These are phyloP conservation scores for Moniliophthora roreri DNA, from an alignment of 1,284 basidiomycete species.

Conservation along the genomic window DNA sequence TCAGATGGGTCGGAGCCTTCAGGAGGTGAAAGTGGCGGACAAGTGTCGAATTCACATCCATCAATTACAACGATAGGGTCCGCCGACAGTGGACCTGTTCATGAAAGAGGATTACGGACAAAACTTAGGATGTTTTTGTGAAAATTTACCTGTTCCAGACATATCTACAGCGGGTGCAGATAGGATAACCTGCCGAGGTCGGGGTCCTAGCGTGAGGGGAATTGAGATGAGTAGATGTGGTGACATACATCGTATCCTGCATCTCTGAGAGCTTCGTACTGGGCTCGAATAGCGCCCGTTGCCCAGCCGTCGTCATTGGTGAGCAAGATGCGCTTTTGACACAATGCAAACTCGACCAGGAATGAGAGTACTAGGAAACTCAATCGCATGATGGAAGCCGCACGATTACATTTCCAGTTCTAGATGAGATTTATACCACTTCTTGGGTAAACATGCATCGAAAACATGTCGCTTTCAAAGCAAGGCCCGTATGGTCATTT, in stretches of 20 bases:
- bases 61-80: slow-evolving; percentile 23
- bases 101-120: too few species aligned
- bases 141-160: too few species aligned
- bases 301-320: slow-evolving; percentile 40
- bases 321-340: slow-evolving; percentile 17
- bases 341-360: not conserved
- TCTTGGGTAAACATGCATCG: too few species aligned
- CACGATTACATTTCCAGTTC: too few species aligned
- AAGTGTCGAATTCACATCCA: slow-evolving; percentile 39
- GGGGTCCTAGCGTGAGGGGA: not conserved
- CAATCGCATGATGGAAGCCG: too few species aligned
- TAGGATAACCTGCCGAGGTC: slow-evolving; percentile 30
- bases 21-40: slow-evolving; percentile 36
- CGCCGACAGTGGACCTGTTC: slow-evolving; percentile 29
- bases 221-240: too few species aligned
- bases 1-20: slow-evolving; percentile 35
- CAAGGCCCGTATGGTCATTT: too few species aligned
- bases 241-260: slow-evolving; percentile 29
- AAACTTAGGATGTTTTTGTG: too few species aligned
- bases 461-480: too few species aligned
- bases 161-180: slow-evolving; percentile 39
- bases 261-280: slow-evolving; percentile 28
- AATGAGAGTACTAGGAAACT: too few species aligned
- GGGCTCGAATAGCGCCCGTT: slow-evolving; percentile 34
- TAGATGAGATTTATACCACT: too few species aligned